phyloP scores from a whole-genome alignment of 1,139 yeast genomes.

The Casaregolazyma lundiana region DNA sequence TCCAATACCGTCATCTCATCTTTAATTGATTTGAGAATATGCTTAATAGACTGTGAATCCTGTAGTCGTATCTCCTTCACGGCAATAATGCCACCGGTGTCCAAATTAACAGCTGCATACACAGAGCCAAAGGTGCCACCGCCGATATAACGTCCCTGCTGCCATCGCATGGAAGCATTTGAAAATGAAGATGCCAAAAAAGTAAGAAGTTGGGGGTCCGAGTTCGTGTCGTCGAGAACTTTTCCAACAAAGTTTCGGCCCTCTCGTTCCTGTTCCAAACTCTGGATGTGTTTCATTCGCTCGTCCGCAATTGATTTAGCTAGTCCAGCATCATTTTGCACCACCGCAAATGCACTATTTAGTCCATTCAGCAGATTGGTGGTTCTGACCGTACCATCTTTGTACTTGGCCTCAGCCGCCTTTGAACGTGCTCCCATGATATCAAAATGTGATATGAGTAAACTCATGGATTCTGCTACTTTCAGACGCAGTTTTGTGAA shows the following conservation, averaged over 20 bases:
- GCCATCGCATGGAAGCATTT: constrained; percentile 93
- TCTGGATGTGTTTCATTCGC: constrained; percentile 54
- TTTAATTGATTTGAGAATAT: constrained; percentile 80
- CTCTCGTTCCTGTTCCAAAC: constrained; percentile 54
- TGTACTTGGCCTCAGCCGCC: constrained; percentile 52
- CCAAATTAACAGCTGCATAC: constrained; percentile 85
- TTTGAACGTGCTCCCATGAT: constrained; percentile 97
- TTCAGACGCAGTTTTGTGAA: constrained; percentile 68
- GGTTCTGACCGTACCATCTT: constrained; percentile 49
- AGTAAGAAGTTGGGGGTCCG: constrained; percentile 82
- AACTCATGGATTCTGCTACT: constrained; percentile 93
- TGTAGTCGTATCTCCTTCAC: constrained; percentile 93
- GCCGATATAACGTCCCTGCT: constrained; percentile 88
- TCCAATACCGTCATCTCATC: constrained; percentile 97
- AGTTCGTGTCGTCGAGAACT: constrained; percentile 80
- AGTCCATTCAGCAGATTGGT: constrained; percentile 27
- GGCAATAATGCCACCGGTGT: constrained; percentile 95
- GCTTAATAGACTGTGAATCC: constrained; percentile 80
- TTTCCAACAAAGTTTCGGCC: constrained; percentile 67
- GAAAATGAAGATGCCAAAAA: constrained; percentile 87
- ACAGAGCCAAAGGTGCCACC: constrained; percentile 97
- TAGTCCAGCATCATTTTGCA: constrained; percentile 56
- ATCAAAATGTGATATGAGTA: constrained; percentile 91
- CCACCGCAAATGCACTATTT: constrained; percentile 31
- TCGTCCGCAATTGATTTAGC: constrained; percentile 53